Base-by-base conservation (phyloP, 139 green algal genomes). In the Picochlorum sp. region DNA sequence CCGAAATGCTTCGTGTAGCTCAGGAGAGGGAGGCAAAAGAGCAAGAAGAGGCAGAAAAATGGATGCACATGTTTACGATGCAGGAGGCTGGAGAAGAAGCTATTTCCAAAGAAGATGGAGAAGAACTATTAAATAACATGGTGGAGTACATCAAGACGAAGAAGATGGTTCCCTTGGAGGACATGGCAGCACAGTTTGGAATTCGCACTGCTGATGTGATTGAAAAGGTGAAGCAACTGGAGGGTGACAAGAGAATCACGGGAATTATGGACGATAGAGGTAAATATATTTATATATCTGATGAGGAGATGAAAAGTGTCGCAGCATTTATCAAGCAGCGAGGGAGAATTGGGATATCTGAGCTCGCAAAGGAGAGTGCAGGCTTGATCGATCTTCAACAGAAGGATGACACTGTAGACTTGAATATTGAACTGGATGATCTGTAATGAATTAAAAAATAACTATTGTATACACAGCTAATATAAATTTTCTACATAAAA, bases 201-300 rank as follows among this genome's bases (percentile, higher is more conserved):
- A 55, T 97, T 57, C 69, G 84, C 26, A 88, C 81, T 57, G 75
- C 82, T 51, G 89, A 96, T 13, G 88, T 82, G 6, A 84, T 97
- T 45, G 79, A 82, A 30, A 71, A 84, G 9, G 81, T 97, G 24
- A 72, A 86, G 32, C 51, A 24, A 0, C 75, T 97, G 20, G 90
- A 96, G 61, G 76, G 67, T 9, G 79, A 82, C 67, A 86, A 88
- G 0, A 57, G 73, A 8, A 65, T 97, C 15, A 91, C 89, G 3
- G 90, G 90, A 0, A 82, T 97, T 54, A 94, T 97, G 87, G 90
- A 97, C 58, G 90, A 97, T 67, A 74, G 90, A 1, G 90, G 90
- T 34, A 97, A 97, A 86, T 97, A 90, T 83, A 96, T 97, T 54
- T 96, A 92, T 82, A 89, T 97, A 45, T 90, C 79, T 32, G 45